These are phyloP conservation scores for Carpinus fangiana DNA, from an alignment of 306 rosid genomes.

Conservation along the genomic window DNA sequence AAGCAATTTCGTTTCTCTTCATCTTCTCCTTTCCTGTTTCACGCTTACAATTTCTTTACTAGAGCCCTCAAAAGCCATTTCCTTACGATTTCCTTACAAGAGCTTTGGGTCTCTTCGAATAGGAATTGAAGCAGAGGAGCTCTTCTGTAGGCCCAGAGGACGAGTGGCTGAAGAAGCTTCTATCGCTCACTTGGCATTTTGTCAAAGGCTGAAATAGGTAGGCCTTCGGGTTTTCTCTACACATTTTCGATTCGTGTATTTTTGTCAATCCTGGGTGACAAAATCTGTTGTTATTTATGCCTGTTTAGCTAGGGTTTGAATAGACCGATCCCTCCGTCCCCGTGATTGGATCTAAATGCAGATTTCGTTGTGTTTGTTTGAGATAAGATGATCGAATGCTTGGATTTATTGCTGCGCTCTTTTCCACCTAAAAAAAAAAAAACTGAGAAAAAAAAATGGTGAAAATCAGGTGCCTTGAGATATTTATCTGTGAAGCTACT, in stretches of 20 bases:
- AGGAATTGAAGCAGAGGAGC: no score
- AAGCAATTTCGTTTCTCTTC: no score
- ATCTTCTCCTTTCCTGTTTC: no score
- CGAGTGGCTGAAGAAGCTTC: neutral
- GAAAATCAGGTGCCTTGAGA: conserved; percentile 1
- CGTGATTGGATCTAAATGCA: conserved; percentile 14
- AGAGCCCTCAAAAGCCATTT: no score
- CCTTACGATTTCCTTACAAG: no score
- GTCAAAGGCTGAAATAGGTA: neutral
- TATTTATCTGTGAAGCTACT: neutral
- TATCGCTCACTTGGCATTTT: neutral
- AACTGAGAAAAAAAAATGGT: neutral
- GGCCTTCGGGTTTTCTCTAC: neutral
- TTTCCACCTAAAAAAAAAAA: neutral
- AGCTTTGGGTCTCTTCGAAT: no score
- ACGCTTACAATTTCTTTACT: no score
- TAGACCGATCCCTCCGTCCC: neutral
- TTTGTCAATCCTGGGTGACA: neutral
- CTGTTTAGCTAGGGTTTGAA: conserved; percentile 4
- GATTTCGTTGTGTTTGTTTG: neutral
- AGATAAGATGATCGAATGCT: neutral
- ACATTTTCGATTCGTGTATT: neutral
- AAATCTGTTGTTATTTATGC: neutral
- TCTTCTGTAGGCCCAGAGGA: no score
- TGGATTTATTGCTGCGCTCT: neutral